Evolutionary conservation across 2,329 filamentous ascomycete genomes (phyloP), one percentile per base, ranked within the genome.

Genomic region (Fusarium verticillioides): DNA sequence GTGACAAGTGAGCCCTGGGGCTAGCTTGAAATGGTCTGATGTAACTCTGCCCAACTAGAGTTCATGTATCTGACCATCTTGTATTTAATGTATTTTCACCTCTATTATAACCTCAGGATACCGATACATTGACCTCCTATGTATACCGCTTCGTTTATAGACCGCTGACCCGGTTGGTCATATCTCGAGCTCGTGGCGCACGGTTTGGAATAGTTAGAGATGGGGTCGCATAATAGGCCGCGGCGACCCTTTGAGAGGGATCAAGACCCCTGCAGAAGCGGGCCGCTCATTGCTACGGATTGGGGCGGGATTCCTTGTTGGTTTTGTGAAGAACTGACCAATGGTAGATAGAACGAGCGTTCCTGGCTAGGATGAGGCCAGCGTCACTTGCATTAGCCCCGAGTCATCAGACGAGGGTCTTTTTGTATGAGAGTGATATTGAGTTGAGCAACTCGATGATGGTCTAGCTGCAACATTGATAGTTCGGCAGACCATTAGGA

Each of bases 341-440:
- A 77, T 77, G 28, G 40, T 54, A 58, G 32, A 30, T 50, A 47
- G n/a, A 66, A 70, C 49, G n/a, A 59, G 66, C 60, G 64, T 61
- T 70, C 66, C 59, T 76, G 75, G 72, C 72, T 75, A 65, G 72
- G 71, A 61, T 77, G 75, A 75, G 75, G 70, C 66, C 60, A 72
- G 75, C 67, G 75, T 77, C 75, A 77, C 75, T 74, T 68, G 75
- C 75, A 77, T 77, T 73, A 77, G 75, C 53, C 69, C 71, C 60
- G n/a, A 72, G 71, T 71, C 67, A 69, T 74, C 60, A 68, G 71
- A 66, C 63, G 68, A 66, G 71, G 72, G 60, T 72, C 53, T 42
- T 43, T 28, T 36, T 60, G 50, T 44, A 47, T 47, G 42, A 50
- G 49, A 69, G 66, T 58, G 71, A 63, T 58, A 50, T 60, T 54